These are phyloP conservation scores for Capronia epimyces DNA, from an alignment of 2,329 filamentous ascomycete species.

Conservation along the genomic window DNA sequence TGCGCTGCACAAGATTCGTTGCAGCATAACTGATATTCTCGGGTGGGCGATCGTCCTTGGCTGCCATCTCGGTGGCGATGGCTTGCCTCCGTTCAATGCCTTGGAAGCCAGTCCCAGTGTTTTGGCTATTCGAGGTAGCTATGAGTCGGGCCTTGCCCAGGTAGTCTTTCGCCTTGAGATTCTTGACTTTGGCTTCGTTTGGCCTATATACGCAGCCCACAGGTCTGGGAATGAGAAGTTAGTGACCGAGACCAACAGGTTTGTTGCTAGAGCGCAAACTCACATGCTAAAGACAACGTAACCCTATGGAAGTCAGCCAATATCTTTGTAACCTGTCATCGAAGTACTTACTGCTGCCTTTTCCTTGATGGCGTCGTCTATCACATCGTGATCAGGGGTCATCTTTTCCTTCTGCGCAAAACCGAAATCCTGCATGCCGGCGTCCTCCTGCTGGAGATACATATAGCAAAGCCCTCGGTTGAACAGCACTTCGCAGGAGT, in stretches of 20 bases:
- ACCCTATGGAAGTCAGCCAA: slow-evolving; percentile 53
- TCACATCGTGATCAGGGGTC: slow-evolving; percentile 93
- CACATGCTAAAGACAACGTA: slow-evolving; percentile 75
- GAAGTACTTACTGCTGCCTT: slow-evolving; percentile 70
- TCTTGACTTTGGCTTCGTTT: slow-evolving; percentile 96
- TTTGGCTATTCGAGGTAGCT: slow-evolving; percentile 73
- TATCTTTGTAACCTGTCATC: not conserved
- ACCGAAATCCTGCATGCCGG: slow-evolving; percentile 81
- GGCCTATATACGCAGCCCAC: slow-evolving; percentile 92
- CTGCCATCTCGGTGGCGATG: slow-evolving; percentile 27
- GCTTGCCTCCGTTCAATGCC: slow-evolving; percentile 65
- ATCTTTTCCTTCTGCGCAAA: slow-evolving; percentile 95
- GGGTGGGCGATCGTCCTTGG: slow-evolving; percentile 67
- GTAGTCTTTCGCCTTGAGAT: slow-evolving; percentile 95
- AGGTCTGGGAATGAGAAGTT: slow-evolving; percentile 62
- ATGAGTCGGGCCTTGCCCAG: slow-evolving; percentile 92
- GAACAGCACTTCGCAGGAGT: slow-evolving; percentile 95
- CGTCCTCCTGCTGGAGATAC: slow-evolving; percentile 85
- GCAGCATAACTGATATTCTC: slow-evolving; percentile 89
- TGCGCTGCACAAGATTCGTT: slow-evolving; percentile 85
- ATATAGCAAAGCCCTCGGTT: slow-evolving; percentile 97
- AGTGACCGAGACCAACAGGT: not conserved
- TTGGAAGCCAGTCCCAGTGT: slow-evolving; percentile 76
- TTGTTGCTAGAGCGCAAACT: slow-evolving; percentile 5
- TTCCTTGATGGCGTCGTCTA: slow-evolving; percentile 92